Evolutionary conservation across 495 filamentous ascomycete species (phyloP), one percentile per base, ranked within the genome.

Genomic region (Annulohypoxylon bovei): DNA sequence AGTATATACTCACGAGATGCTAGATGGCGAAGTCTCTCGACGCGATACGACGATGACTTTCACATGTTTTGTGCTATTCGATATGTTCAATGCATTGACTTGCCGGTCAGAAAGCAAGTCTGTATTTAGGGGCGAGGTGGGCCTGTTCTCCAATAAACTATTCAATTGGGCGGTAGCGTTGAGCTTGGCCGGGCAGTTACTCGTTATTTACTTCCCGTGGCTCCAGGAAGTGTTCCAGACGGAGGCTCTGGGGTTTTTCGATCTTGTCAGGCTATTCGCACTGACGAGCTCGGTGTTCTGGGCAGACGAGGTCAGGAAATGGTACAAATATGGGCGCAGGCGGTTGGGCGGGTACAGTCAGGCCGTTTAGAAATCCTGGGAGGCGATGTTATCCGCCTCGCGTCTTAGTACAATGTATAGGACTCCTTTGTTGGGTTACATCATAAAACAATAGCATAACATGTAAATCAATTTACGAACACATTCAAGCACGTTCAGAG

Each of bases 1-100:
- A 30, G 91, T 96, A 64, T 99, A 99, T 79, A 87, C 90, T 55
- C 90, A 89, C 76, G 95, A 98, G 77, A 97, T 99, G 92, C 76
- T 87, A 40, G 92, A 95, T 70, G 89, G 93, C 50, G 81, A 88
- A 49, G 91, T 98, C 55, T 97, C 89, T 9, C 92, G 91, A 28
- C 93, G 96, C 73, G 95, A 99, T 82, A 99, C 95, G 14, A 99
- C 95, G 62, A 97, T 98, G 93, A 99, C 95, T 1, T 99, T 99
- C 78, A 99, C 95, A 20, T 96, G 93, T 80, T 99, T 99, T 75
- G 95, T 99, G 22, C 85, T 98, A 25, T 99, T 97, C 78, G 95
- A 99, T 82, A 98, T 99, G 95, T 96, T 97, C 83, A 97, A 98
- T 78, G 95, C 95, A 0, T 84, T 99, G 12, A 91, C 93, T 7